Evolutionary conservation across 2,329 filamentous ascomycete genomes (phyloP), one percentile per base, ranked within the genome.

Genomic region (Aspergillus quadrilineatus): DNA sequence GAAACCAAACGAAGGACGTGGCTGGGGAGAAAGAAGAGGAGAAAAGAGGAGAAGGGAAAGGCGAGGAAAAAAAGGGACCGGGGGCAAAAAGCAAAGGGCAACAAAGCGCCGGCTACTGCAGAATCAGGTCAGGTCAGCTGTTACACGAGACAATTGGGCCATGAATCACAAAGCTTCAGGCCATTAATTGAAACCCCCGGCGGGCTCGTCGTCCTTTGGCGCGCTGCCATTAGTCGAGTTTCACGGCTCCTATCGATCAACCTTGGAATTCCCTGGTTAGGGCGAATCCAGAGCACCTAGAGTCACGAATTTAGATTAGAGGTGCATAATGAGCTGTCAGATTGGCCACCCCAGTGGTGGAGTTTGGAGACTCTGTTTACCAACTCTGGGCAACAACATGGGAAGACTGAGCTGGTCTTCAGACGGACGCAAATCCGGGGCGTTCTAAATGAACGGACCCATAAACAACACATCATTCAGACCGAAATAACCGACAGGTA

Each of bases 141-240:
- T 52, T 46, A 53, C 51, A 46, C 37, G 49, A 53, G 37, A 43
- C 26, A 39, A 28, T 28, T 22, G 41, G 41, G 41, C 41, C 44
- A 42, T 51, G 39, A 15, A 15, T 22, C n/a, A 41, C 7, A 42
- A n/a, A 51, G 41, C 39, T 52, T 29, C 45, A 30, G 30, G 50
- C 34, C 47, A 43, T 48, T 48, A 47, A 52, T 57, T 37, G 55
- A 57, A 53, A 53, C 55, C 47, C 39, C 41, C 49, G 48, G 14
- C 49, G 29, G 49, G 43, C 54, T 52, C 34, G 49, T 57, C 49
- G 36, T 34, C 17, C 9, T 44, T 29, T 55, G 58, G 54, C 58
- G 54, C 42, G 32, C 36, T 60, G 50, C 58, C 52, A 60, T 63
- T 63, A 60, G 61, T 55, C 44, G 53, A 57, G 61, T 63, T 63